Conservation (phyloP, 306 rosid genomes). For the Dryas octopetala region DNA sequence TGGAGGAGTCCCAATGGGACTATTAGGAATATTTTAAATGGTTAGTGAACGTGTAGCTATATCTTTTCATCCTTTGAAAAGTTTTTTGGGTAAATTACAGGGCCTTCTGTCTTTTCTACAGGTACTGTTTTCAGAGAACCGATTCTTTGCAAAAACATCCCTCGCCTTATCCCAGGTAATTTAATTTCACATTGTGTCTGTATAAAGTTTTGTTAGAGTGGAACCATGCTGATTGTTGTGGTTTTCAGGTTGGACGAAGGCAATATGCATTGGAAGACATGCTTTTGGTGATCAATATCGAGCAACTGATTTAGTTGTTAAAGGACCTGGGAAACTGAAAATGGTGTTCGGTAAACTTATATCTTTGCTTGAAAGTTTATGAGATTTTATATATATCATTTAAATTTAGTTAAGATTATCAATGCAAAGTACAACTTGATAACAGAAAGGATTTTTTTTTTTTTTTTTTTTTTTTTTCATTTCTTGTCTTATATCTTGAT, state of each 20-base stretch:
- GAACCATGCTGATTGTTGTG: conserved; percentile 18
- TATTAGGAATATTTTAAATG: conserved; percentile 94
- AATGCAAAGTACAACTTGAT: conserved; percentile 1
- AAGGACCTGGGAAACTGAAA: conserved; percentile 88
- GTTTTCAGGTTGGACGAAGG: conserved; percentile 83
- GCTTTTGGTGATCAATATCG: conserved; percentile 97
- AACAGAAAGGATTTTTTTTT: not conserved
- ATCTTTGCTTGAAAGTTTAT: conserved; percentile 1
- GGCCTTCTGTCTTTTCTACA: conserved; percentile 30
- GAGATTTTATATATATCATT: not conserved
- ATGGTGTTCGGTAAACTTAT: conserved; percentile 73
- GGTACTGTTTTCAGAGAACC: conserved; percentile 99
- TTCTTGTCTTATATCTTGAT: conserved; percentile 5
- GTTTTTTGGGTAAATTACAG: conserved; percentile 17
- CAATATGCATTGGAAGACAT: conserved; percentile 97
- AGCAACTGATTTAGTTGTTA: conserved; percentile 88
- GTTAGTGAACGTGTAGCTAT: conserved; percentile 37
- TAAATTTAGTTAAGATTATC: not conserved
- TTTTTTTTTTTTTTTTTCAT: not conserved
- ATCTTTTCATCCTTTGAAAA: conserved; percentile 14
- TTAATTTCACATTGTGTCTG: conserved; percentile 14
- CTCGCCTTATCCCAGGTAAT: conserved; percentile 97
- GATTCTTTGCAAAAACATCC: conserved; percentile 87
- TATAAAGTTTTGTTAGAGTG: not conserved
- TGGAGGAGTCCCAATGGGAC: conserved; percentile 99